phyloP scores from a whole-genome alignment of 2,329 filamentous ascomycete species.

The Teratosphaeria gauchensis region DNA sequence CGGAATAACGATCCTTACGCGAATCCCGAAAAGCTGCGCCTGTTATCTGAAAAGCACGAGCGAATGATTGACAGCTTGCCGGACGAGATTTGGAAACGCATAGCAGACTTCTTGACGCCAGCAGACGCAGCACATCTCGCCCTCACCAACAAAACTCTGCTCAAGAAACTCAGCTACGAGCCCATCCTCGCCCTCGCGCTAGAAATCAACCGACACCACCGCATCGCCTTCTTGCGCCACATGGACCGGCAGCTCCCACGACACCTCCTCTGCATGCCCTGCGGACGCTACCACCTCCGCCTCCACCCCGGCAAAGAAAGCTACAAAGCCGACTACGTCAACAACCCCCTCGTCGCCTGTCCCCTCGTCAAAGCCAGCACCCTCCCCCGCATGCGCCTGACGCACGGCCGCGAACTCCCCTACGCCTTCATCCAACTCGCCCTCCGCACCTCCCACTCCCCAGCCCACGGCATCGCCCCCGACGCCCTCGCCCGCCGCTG shows the following conservation, averaged over 20 bases:
- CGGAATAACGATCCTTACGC: constrained; percentile 14
- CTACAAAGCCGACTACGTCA: constrained; percentile 42
- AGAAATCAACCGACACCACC: constrained; percentile 37
- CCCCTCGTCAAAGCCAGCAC: constrained; percentile 43
- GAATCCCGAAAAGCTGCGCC: constrained; percentile 3
- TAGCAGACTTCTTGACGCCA: constrained; percentile 34
- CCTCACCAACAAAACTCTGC: constrained; percentile 40
- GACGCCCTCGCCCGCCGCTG: constrained; percentile 44
- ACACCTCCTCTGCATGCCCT: constrained; percentile 52
- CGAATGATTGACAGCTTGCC: constrained; percentile 37
- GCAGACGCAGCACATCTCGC: constrained; percentile 42
- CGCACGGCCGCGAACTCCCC: constrained; percentile 45
- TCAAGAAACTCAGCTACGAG: constrained; percentile 31
- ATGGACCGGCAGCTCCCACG: constrained; percentile 44
- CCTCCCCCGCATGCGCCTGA: constrained; percentile 44
- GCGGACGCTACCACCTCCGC: constrained; percentile 46
- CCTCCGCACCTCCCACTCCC: constrained; percentile 40
- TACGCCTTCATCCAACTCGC: constrained; percentile 52
- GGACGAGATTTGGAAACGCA: constrained; percentile 35
- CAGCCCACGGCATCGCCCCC: constrained; percentile 38
- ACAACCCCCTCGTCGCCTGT: constrained; percentile 50
- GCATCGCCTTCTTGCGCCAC: constrained; percentile 41
- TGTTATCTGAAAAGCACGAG: constrained; percentile 23
- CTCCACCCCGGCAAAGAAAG: constrained; percentile 44
- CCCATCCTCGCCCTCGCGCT: constrained; percentile 32